phyloP scores from a whole-genome alignment of 257 asterid species.

The Orobanche coerulescens region DNA sequence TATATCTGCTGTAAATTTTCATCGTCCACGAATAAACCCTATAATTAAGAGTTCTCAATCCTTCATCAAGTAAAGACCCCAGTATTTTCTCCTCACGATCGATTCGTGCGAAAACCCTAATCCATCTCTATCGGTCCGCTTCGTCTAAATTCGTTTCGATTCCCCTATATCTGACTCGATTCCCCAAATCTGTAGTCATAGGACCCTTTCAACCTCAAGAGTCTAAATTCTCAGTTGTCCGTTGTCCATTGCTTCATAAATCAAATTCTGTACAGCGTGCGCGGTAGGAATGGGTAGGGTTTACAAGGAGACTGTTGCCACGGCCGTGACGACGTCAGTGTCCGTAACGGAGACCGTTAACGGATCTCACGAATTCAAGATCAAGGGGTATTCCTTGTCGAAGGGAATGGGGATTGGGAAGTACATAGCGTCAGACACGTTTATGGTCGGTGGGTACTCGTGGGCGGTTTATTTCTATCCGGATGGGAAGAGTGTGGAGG shows the following conservation, averaged over 20 bases:
- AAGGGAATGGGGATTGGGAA: conserved; percentile 93
- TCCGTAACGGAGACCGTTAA: conserved; percentile 78
- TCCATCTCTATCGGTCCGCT: conserved; percentile 5
- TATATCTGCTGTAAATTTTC: conserved; percentile 17
- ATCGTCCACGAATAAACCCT: conserved; percentile 29
- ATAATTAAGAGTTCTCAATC: conserved; percentile 19
- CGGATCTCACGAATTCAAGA: conserved; percentile 77
- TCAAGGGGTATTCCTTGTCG: conserved; percentile 58
- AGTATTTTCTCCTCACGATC: conserved; percentile 22
- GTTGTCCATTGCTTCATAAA: neutral
- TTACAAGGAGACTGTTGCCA: conserved; percentile 35
- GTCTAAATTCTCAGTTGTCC: neutral
- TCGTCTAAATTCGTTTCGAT: conserved; percentile 6
- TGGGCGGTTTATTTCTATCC: conserved; percentile 98
- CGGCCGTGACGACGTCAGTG: conserved; percentile 62
- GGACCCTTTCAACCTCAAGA: neutral
- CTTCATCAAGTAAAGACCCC: conserved; percentile 10
- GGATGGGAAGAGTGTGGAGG: conserved; percentile 88
- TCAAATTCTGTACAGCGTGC: neutral
- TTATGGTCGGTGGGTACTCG: conserved; percentile 76
- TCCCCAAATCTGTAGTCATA: neutral
- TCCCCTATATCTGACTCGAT: neutral
- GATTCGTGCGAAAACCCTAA: conserved; percentile 15
- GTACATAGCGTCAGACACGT: conserved; percentile 72
- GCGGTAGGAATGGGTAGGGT: conserved; percentile 61